Conservation (phyloP, 441 rosid genomes). For the Geranium incanum region DNA sequence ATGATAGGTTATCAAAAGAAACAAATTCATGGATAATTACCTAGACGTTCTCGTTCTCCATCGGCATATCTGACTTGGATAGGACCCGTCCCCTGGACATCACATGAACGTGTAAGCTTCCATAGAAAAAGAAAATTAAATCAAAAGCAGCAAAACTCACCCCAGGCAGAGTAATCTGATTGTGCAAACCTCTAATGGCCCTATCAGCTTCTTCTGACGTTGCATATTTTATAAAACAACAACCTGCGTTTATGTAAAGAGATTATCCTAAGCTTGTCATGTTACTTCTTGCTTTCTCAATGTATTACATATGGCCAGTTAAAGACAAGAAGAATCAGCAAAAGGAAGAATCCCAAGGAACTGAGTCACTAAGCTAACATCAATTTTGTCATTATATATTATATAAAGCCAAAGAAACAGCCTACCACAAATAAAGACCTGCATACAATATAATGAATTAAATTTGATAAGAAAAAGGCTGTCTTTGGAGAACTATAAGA, state of each 20-base stretch:
- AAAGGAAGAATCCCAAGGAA: conserved; percentile 7
- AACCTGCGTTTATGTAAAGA: conserved; percentile 63
- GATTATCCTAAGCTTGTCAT: conserved; percentile 36
- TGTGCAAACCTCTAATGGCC: conserved; percentile 96
- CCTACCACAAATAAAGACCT: not conserved
- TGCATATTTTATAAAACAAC: conserved; percentile 97
- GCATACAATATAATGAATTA: not conserved
- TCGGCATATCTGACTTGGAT: conserved; percentile 99
- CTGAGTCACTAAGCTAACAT: not conserved
- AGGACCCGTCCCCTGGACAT: conserved; percentile 78
- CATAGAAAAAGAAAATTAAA: conserved; percentile 14
- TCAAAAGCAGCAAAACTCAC: conserved; percentile 42
- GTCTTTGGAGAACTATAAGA: not conserved
- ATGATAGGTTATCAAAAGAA: conserved; percentile 11
- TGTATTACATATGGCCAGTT: conserved; percentile 19
- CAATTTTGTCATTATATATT: not conserved
- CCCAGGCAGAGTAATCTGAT: conserved; percentile 85
- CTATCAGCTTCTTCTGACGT: conserved; percentile 87
- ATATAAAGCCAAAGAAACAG: not conserved
- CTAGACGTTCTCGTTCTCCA: conserved; percentile 96
- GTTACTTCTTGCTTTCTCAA: conserved; percentile 25
- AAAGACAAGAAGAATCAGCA: conserved; percentile 15
- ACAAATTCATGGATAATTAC: conserved; percentile 36
- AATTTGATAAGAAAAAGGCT: not conserved
- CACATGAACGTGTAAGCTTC: conserved; percentile 23